phyloP scores from a whole-genome alignment of 768 basidiomycete genomes.

The Mycena alexandri region DNA sequence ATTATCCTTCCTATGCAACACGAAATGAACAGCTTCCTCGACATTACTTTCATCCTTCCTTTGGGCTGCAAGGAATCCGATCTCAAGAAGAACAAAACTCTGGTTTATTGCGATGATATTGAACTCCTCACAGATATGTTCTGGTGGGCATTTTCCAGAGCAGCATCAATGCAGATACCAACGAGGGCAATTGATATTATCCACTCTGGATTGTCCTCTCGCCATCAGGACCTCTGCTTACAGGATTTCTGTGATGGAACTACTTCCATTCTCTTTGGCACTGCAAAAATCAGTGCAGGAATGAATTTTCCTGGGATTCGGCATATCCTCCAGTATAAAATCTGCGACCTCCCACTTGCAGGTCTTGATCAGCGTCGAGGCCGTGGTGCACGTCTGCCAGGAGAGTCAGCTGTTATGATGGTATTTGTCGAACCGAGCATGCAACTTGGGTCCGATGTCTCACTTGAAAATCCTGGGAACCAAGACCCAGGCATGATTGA shows the following conservation, averaged over 20 bases:
- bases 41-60: too few species aligned
- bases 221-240: slow-evolving; percentile 36
- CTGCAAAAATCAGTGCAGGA: slow-evolving; percentile 19
- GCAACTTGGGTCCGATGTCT: slow-evolving; percentile 1
- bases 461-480: slow-evolving; percentile 1
- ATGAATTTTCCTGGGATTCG: slow-evolving; percentile 38
- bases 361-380: slow-evolving; percentile 33
- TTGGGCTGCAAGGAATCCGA: too few species aligned
- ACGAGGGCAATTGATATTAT: too few species aligned
- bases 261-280: slow-evolving; percentile 13
- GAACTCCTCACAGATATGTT: too few species aligned
- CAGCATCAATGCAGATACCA: too few species aligned
- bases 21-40: too few species aligned
- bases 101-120: too few species aligned
- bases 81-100: too few species aligned
- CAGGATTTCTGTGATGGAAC: slow-evolving; percentile 34
- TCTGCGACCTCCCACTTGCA: slow-evolving; percentile 27
- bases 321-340: slow-evolving; percentile 32
- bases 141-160: too few species aligned
- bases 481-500: slow-evolving; percentile 20
- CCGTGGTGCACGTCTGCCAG: neutral
- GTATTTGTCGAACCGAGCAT: slow-evolving; percentile 28
- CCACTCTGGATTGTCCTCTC: slow-evolving; percentile 36
- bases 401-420: neutral
- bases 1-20: too few species aligned